A percentile compares a stretch with the other conserved stretches of the same genome.
phyloP scores from a whole-genome alignment of 1,139 yeast species.

The Sugiyamaella pinicola region DNA sequence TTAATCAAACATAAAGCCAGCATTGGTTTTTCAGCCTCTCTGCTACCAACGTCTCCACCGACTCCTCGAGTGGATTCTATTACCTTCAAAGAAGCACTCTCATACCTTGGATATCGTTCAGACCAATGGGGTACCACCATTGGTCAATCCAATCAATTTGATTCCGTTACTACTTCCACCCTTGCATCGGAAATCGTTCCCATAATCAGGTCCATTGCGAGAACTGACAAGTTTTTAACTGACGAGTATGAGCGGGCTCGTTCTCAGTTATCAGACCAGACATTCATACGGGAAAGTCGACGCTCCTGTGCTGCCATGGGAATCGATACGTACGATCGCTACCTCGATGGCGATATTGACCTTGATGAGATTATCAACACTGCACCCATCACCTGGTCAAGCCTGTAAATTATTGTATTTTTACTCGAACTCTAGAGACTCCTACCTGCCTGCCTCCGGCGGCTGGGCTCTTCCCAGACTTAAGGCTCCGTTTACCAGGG shows the following conservation, averaged over 20 bases:
- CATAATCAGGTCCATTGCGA: slow-evolving; percentile 37
- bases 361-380: slow-evolving; percentile 28
- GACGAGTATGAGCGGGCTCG: background rate
- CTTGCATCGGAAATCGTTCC: slow-evolving; percentile 37
- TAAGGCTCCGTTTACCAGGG: too few species aligned
- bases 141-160: slow-evolving; percentile 25
- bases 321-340: slow-evolving; percentile 29
- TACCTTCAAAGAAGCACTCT: slow-evolving; percentile 29
- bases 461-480: too few species aligned
- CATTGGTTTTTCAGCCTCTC: background rate
- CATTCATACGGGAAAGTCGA: slow-evolving; percentile 27
- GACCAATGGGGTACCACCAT: slow-evolving; percentile 18
- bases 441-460: too few species aligned
- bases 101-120: slow-evolving; percentile 26
- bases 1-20: background rate
- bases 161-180: slow-evolving; percentile 23
- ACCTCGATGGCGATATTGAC: slow-evolving; percentile 29
- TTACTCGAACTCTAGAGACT: too few species aligned
- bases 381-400: slow-evolving; percentile 17
- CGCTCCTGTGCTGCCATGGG: slow-evolving; percentile 36
- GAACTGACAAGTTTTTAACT: slow-evolving; percentile 26
- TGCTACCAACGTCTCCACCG: slow-evolving; percentile 3
- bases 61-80: slow-evolving; percentile 18
- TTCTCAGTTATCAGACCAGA: slow-evolving; percentile 5
- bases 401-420: background rate